Evolutionary conservation across 805 yeast species (phyloP), one percentile per base, ranked within the genome.

Genomic region (Jamesozyma jinghongensis): DNA sequence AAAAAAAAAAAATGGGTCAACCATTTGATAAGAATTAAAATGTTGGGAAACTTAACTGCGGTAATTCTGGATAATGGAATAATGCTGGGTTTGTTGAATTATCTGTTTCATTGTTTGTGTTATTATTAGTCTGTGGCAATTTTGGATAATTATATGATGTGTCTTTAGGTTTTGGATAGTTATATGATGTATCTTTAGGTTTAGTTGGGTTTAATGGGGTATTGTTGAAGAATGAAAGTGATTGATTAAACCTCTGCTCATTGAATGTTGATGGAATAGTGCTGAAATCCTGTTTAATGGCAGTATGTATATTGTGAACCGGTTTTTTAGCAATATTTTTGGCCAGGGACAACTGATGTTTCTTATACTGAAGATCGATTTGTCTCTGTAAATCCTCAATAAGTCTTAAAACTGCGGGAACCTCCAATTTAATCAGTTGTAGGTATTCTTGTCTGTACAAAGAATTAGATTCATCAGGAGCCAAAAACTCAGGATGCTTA

Each of bases 381-480:
- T 48, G 41, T 13, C 40, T 39, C 32, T 53, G 49, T 37, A 61
- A 36, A 38, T 58, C 61, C 34, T 57, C 62, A 2, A 54, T 50
- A 6, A 59, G 51, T 31, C 45, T 51, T 33, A 58, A 36, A 3
- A 61, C 57, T 4, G 57, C 54, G 7, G 65, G 64, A 5, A 61
- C 61, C 40, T 61, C 65, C 33, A 57, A 42, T 42, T 54, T 48
- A 34, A 57, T 40, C 44, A 55, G 43, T 40, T 58, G 56, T 26
- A 49, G 17, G 35, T 55, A 56, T 37, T 52, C 57, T 39, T 49
- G 46, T 43, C 45, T 48, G 34, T 51, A 45, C 4, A 56, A 30
- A 16, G 33, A 36, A 31, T 13, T 19, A n/a, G 32, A 25, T 28
- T 27, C 22, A 3, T 32, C 16, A 5, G 19, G 19, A 2, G 26